Conservation (phyloP, 495 filamentous ascomycete genomes). For the Hyaloscypha variabilis region DNA sequence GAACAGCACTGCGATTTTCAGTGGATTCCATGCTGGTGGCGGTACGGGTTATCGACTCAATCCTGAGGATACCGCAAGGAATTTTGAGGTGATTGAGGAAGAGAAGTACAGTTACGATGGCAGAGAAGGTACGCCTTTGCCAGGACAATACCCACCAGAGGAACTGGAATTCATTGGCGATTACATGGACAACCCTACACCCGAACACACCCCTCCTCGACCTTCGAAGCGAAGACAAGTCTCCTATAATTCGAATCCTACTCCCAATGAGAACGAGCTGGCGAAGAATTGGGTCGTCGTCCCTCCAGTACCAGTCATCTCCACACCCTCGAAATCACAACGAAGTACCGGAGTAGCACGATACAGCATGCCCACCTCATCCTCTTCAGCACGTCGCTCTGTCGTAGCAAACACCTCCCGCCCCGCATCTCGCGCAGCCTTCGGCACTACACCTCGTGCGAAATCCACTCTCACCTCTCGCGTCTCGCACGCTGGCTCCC, state of each 20-base stretch:
- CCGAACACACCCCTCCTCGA: constrained; percentile 47
- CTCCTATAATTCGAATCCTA: constrained; percentile 36
- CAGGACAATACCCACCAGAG: constrained; percentile 48
- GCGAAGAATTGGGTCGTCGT: constrained; percentile 78
- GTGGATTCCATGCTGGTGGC: constrained; percentile 84
- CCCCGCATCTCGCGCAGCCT: constrained; percentile 29
- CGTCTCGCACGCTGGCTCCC: constrained; percentile 51
- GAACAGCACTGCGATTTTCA: constrained; percentile 59
- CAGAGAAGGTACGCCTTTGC: constrained; percentile 34
- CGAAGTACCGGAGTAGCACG: constrained; percentile 15
- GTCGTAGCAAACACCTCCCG: constrained; percentile 7
- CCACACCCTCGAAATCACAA: constrained; percentile 21
- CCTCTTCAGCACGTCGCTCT: constrained; percentile 18
- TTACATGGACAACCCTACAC: constrained; percentile 39
- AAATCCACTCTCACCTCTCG: constrained; percentile 38
- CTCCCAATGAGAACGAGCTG: constrained; percentile 51
- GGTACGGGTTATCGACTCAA: constrained; percentile 64
- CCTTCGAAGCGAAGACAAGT: constrained; percentile 56
- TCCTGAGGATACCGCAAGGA: constrained; percentile 9
- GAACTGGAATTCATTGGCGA: constrained; percentile 35
- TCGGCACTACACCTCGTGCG: constrained; percentile 35
- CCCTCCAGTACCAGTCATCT: constrained; percentile 25
- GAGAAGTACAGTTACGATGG: constrained; percentile 4
- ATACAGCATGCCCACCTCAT: constrained; percentile 26
- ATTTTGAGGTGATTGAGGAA: constrained; percentile 17